A percentile compares a stretch with the other conserved stretches of the same genome.
Conservation (phyloP, 352 stramenopile species). For the Globisporangium camurandrum region DNA sequence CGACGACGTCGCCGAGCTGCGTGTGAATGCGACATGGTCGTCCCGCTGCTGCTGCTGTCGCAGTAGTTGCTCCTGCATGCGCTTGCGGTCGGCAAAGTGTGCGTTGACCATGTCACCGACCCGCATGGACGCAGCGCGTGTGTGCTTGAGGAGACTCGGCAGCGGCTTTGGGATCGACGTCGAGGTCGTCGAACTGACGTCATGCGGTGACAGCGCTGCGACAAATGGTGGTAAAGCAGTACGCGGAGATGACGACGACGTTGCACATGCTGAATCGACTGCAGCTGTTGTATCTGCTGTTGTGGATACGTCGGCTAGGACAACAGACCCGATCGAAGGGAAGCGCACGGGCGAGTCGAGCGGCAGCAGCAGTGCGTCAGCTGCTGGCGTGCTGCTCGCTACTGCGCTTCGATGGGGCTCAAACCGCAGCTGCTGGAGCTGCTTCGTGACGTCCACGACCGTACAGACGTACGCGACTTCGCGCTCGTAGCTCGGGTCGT, state of each 20-base stretch:
- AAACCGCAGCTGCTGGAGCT: slow-evolving; percentile 19
- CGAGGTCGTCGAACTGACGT: slow-evolving; percentile 17
- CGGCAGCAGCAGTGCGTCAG: too few species aligned
- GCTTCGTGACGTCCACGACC: slow-evolving; percentile 33
- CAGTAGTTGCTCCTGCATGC: slow-evolving; percentile 4
- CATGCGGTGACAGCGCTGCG: slow-evolving; percentile 10
- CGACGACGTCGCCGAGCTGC: too few species aligned
- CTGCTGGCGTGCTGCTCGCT: too few species aligned
- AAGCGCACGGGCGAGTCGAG: slow-evolving; percentile 16
- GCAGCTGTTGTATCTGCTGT: not conserved
- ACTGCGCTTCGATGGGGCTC: too few species aligned
- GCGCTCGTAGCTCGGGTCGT: slow-evolving; percentile 41
- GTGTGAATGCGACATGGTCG: not conserved
- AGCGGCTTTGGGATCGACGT: not conserved
- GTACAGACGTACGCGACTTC: slow-evolving; percentile 53
- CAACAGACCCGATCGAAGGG: slow-evolving; percentile 20
- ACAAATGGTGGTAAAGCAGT: too few species aligned
- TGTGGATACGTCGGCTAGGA: not conserved
- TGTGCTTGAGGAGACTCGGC: not conserved
- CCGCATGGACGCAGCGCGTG: not conserved
- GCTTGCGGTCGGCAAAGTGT: slow-evolving; percentile 32
- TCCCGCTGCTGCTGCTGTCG: not conserved
- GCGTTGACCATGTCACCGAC: slow-evolving; percentile 35
- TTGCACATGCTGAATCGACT: not conserved
- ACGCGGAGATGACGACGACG: too few species aligned